phyloP scores from a whole-genome alignment of 441 rosid species.

The Gossypium schwendimanii region DNA sequence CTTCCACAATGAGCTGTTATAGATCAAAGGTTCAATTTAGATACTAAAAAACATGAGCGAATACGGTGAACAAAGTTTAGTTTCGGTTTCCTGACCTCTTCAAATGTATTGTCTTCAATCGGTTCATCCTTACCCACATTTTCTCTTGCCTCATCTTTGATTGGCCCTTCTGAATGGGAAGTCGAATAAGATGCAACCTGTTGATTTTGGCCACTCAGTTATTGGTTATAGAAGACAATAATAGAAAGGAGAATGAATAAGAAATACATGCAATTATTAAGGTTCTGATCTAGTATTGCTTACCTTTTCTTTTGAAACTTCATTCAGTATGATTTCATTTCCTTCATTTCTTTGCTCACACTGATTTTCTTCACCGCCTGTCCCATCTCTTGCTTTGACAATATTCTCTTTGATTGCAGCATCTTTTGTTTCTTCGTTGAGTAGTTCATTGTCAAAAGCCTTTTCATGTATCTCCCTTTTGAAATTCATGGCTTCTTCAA shows the following conservation, averaged over 20 bases:
- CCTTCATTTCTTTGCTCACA: conserved; percentile 16
- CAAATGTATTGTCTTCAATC: conserved; percentile 22
- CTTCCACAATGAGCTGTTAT: conserved; percentile 18
- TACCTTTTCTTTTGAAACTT: neutral
- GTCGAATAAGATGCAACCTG: conserved; percentile 22
- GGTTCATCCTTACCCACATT: conserved; percentile 22
- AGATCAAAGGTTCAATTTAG: conserved; percentile 9
- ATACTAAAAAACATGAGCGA: neutral
- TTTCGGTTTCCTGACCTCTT: conserved; percentile 22
- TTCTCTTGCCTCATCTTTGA: conserved; percentile 21
- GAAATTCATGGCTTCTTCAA: conserved; percentile 3
- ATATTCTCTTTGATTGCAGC: conserved; percentile 10
- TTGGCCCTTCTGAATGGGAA: conserved; percentile 16
- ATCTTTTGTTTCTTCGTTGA: conserved; percentile 20
- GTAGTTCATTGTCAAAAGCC: conserved; percentile 16
- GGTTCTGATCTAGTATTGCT: neutral
- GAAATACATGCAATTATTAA: neutral
- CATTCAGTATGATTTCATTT: conserved; percentile 17
- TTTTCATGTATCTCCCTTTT: conserved; percentile 16
- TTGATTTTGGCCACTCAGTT: conserved; percentile 10
- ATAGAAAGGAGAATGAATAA: neutral
- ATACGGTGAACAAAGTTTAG: neutral
- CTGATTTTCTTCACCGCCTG: conserved; percentile 17
- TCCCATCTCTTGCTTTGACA: conserved; percentile 1
- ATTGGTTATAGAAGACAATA: neutral